A percentile compares a stretch with the other conserved stretches of the same genome.
These are phyloP conservation scores for Pelargonium cotyledonis DNA, from an alignment of 441 rosid genomes.

Conservation along the genomic window DNA sequence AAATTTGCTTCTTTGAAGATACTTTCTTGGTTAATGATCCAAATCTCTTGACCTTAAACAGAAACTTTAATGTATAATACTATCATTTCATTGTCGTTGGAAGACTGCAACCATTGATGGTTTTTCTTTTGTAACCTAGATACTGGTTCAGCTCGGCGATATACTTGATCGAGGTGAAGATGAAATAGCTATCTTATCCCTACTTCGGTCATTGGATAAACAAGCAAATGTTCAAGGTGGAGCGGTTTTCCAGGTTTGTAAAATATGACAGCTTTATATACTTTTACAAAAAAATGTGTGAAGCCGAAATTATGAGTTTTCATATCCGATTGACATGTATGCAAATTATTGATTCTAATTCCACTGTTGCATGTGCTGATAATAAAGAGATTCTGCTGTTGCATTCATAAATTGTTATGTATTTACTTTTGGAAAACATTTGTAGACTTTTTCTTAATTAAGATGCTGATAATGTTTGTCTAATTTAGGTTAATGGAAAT, in stretches of 20 bases:
- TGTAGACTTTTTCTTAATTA: neutral
- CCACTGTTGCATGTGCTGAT: neutral
- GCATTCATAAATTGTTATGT: neutral
- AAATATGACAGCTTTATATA: slow-evolving; percentile 6
- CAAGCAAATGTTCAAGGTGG: slow-evolving; percentile 88
- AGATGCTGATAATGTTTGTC: slow-evolving; percentile 6
- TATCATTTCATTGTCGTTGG: slow-evolving; percentile 2
- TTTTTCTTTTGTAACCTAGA: slow-evolving; percentile 32
- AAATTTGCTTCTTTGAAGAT: neutral
- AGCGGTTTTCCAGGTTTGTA: slow-evolving; percentile 80
- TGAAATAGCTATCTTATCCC: slow-evolving; percentile 77
- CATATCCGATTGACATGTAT: neutral
- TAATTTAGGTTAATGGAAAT: slow-evolving; percentile 66
- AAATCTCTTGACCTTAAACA: neutral
- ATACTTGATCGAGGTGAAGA: slow-evolving; percentile 80
- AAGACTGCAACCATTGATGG: slow-evolving; percentile 6
- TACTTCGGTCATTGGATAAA: slow-evolving; percentile 55
- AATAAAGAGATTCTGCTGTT: neutral
- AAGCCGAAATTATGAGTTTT: too few species aligned
- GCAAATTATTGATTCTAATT: neutral
- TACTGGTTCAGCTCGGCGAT: slow-evolving; percentile 84
- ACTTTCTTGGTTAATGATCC: neutral
- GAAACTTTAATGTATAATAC: neutral
- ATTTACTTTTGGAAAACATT: too few species aligned
- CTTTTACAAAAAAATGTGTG: too few species aligned